Base-by-base conservation (phyloP, 768 basidiomycete species). In the Boletales sp. region DNA sequence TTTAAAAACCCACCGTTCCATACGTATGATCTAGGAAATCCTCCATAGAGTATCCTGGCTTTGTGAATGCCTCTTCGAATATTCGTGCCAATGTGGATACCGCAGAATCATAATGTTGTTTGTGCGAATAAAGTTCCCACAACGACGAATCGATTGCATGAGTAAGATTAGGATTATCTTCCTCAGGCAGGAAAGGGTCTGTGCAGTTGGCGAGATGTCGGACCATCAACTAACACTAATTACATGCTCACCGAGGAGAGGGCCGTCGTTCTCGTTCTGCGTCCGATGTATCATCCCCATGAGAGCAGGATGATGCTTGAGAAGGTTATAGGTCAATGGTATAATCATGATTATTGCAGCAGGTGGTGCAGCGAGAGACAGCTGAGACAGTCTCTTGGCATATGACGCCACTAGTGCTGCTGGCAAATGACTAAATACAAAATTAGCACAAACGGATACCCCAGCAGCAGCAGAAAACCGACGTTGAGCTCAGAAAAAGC, bases 21-120 rank as follows among this genome's bases (percentile, higher is more conserved):
- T 91, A 93, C 3, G 89, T 88, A 64, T 98, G 95, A 66, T 98
- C 97, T 63, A 97, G 67, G 67, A 98, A 99, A 64, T 98, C 95
- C 57, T 98, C 95, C 82, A 97, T 81, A 13, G 82, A 74, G 68
- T 94, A 97, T 32, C 75, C 77, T 15, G 86, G 90, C 63, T 95
- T 97, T n/a, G 92, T 97, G 70, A 99, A 97, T 5, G 88, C 86
- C 63, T 94, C 93, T 12, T 77, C 77, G 58, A 97, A 90, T 47
- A 99, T 85, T 61, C 86, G 86, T 27, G 83, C 84, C 40, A 98
- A 67, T 0, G 90, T 90, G n/a, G 90, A 83, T n/a, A 95, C 87
- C 1, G 83, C 80, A 2, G 88, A 72, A 53, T 94, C 84, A 63
- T 97, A 97, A 68, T 99, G 95, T 19, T 74, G 68, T 51, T 79